phyloP scores from a whole-genome alignment of 2,329 filamentous ascomycete genomes.

The Calonectria pseudoreteaudii region DNA sequence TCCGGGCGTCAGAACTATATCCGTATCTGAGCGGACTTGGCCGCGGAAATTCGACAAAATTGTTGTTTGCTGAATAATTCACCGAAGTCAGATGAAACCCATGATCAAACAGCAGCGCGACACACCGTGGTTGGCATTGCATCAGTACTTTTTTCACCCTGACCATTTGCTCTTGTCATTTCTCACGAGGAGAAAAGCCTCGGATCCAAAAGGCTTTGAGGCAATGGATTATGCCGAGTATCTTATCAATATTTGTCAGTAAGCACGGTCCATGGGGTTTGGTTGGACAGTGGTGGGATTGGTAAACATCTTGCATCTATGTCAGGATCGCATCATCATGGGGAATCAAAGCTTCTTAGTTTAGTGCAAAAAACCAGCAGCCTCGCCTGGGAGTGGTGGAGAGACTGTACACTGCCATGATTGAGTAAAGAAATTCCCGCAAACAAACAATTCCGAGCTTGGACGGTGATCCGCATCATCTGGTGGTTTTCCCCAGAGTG shows the following conservation, averaged over 20 bases:
- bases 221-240: not conserved
- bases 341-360: conserved; percentile 5
- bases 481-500: conserved; percentile 17
- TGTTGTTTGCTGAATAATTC: conserved; percentile 28
- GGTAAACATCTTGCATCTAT: conserved; percentile 15
- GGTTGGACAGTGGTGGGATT: conserved; percentile 22
- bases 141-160: not conserved
- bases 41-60: conserved; percentile 29
- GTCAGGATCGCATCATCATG: conserved; percentile 28
- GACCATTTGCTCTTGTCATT: not conserved
- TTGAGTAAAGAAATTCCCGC: conserved; percentile 38
- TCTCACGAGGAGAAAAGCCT: not conserved
- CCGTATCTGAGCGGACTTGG: conserved; percentile 24
- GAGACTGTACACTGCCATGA: conserved; percentile 19
- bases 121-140: not conserved
- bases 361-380: conserved; percentile 19
- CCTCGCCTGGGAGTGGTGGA: conserved; percentile 13
- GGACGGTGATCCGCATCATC: conserved; percentile 19
- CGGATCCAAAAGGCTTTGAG: not conserved
- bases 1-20: conserved; percentile 18
- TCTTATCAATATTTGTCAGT: conserved; percentile 23
- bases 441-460: conserved; percentile 18
- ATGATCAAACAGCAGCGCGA: not conserved
- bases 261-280: conserved; percentile 10
- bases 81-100: conserved; percentile 9